These are phyloP conservation scores for Globisporangium alternatum DNA, from an alignment of 352 stramenopile species.

Conservation along the genomic window DNA sequence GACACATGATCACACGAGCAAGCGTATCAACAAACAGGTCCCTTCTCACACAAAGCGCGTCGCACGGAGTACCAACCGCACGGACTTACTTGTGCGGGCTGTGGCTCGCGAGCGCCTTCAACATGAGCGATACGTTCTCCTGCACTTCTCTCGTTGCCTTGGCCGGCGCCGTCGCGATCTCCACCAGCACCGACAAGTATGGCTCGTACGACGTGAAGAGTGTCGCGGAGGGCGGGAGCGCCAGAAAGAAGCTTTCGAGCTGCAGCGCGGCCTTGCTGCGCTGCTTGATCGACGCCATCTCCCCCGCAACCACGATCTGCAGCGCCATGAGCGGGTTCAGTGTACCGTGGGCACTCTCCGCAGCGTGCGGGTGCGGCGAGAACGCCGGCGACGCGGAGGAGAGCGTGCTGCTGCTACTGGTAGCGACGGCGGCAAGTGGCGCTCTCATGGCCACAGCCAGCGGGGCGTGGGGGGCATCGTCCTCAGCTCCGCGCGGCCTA, in stretches of 20 bases:
- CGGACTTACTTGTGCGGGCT: conserved; percentile 28
- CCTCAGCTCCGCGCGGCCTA: conserved; percentile 16
- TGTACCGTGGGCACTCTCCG: background rate
- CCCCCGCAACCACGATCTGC: conserved; percentile 40
- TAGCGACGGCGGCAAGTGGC: background rate
- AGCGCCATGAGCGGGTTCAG: conserved; percentile 46
- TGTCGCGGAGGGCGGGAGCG: conserved; percentile 21
- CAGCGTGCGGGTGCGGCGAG: conserved; percentile 8
- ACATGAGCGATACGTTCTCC: conserved; percentile 31
- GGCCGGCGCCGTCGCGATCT: conserved; percentile 26
- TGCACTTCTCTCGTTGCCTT: conserved; percentile 38
- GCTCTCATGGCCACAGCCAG: conserved; percentile 5
- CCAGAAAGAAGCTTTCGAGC: conserved; percentile 33
- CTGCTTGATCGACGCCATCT: conserved; percentile 35
- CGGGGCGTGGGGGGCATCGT: conserved; percentile 13
- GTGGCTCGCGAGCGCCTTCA: conserved; percentile 39
- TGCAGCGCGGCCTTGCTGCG: conserved; percentile 43
- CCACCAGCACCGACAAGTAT: conserved; percentile 41
- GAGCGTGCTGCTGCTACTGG: conserved; percentile 2
- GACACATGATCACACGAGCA: background rate
- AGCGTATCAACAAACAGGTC: background rate
- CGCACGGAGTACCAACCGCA: background rate
- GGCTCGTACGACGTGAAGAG: conserved; percentile 49
- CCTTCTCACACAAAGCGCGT: too few relatives aligned
- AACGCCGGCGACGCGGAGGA: conserved; percentile 19